These are phyloP conservation scores for Stropharia rugosoannulata DNA, from an alignment of 768 basidiomycete species.

Conservation along the genomic window DNA sequence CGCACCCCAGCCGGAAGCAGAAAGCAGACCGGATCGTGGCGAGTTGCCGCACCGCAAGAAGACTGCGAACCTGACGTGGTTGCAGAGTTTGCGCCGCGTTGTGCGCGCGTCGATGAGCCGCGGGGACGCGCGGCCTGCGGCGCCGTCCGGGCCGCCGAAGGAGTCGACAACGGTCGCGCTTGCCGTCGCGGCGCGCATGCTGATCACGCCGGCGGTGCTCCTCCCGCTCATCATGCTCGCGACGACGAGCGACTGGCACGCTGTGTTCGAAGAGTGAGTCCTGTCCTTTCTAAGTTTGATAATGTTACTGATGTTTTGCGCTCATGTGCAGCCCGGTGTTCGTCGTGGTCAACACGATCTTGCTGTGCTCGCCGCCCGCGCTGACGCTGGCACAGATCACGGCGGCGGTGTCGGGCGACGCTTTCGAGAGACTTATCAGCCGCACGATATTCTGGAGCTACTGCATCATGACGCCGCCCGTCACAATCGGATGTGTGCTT, in stretches of 20 bases:
- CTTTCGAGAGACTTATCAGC: conserved; percentile 89
- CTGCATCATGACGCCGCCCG: conserved; percentile 82
- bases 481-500: conserved; percentile 77
- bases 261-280: conserved; percentile 76
- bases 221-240: conserved; percentile 74
- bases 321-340: conserved; percentile 68
- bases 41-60: neutral
- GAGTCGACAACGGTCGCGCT: conserved; percentile 86
- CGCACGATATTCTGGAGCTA: conserved; percentile 95
- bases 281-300: conserved; percentile 2
- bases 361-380: conserved; percentile 84
- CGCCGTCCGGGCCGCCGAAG: conserved; percentile 39
- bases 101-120: neutral
- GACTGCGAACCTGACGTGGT: neutral
- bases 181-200: conserved; percentile 82
- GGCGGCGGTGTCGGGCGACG: conserved; percentile 78
- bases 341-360: conserved; percentile 78
- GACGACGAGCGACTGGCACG: conserved; percentile 55
- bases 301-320: neutral
- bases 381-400: conserved; percentile 65
- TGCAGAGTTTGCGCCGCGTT: neutral
- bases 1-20: conserved; percentile 30
- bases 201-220: conserved; percentile 76
- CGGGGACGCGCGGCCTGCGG: neutral
- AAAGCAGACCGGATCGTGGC: conserved; percentile 2